Conservation (phyloP, 495 filamentous ascomycete genomes). For the Trichocladium uniseriatum region DNA sequence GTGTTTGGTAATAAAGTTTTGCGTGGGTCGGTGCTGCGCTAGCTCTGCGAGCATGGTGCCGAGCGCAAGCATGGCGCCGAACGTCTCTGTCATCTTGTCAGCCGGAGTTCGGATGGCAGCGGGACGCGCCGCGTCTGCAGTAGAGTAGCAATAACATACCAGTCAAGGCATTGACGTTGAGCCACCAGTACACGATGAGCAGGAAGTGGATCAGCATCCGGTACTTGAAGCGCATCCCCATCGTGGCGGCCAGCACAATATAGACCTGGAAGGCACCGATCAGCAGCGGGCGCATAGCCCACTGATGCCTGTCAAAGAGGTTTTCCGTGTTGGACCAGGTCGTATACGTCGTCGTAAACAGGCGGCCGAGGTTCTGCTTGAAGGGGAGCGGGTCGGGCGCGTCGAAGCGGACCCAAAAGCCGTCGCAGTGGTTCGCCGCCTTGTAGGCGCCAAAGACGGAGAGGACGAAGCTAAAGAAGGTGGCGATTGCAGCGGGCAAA, state of each 20-base stretch:
- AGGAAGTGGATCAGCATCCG: conserved; percentile 44
- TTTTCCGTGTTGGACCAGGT: conserved; percentile 53
- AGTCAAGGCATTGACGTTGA: conserved; percentile 30
- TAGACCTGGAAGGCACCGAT: conserved; percentile 56
- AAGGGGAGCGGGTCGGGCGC: conserved; percentile 32
- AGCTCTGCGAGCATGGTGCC: conserved; percentile 55
- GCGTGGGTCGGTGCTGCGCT: conserved; percentile 43
- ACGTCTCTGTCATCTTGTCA: conserved; percentile 35
- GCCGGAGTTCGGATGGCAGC: not conserved
- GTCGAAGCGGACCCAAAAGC: conserved; percentile 50
- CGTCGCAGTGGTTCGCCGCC: conserved; percentile 45
- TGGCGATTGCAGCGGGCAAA: conserved; percentile 51
- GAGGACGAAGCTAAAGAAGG: conserved; percentile 46
- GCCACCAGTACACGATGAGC: conserved; percentile 45
- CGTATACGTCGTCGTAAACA: conserved; percentile 41
- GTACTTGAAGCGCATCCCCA: conserved; percentile 49
- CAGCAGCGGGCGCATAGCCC: conserved; percentile 53
- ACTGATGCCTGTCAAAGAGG: conserved; percentile 55
- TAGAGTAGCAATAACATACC: conserved; percentile 11
- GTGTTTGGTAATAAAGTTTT: conserved; percentile 41
- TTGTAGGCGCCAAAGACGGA: conserved; percentile 50
- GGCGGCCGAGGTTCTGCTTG: conserved; percentile 22
- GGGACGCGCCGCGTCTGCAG: not conserved
- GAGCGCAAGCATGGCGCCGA: conserved; percentile 51
- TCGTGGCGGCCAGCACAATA: conserved; percentile 44